phyloP scores from a whole-genome alignment of 148 eudicot species.

The Fagopyrum tataricum region DNA sequence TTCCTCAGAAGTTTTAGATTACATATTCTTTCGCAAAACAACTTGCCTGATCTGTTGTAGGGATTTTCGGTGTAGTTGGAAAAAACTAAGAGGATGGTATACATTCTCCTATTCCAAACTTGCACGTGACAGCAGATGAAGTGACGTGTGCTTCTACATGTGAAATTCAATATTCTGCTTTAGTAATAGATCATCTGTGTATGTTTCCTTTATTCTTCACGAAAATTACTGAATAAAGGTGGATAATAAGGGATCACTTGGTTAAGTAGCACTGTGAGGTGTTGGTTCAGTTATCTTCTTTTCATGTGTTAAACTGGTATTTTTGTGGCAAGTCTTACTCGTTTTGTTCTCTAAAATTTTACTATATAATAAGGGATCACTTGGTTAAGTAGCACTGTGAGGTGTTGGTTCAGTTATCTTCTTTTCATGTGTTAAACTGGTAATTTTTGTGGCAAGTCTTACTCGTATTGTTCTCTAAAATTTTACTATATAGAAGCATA shows the following conservation, averaged over 20 bases:
- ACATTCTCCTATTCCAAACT: not conserved
- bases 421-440: not conserved
- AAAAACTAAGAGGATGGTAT: not conserved
- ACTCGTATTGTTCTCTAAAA: not conserved
- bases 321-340: too few relatives aligned
- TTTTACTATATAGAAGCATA: not conserved
- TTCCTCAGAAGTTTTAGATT: not conserved
- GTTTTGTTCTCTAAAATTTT: too few relatives aligned
- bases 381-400: not conserved
- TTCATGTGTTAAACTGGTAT: too few relatives aligned
- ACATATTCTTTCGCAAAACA: not conserved
- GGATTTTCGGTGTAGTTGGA: not conserved
- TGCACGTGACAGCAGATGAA: not conserved
- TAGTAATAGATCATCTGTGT: not conserved
- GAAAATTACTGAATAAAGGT: not conserved
- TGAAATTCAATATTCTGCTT: not conserved
- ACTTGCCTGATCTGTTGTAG: not conserved
- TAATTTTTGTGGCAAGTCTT: not conserved
- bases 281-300: not conserved
- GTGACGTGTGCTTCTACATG: not conserved
- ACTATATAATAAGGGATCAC: not conserved
- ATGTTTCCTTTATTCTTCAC: not conserved
- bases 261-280: not conserved
- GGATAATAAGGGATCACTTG: not conserved
- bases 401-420: not conserved